phyloP scores from a whole-genome alignment of 768 basidiomycete species.

The Paxillus ammoniavirescens region DNA sequence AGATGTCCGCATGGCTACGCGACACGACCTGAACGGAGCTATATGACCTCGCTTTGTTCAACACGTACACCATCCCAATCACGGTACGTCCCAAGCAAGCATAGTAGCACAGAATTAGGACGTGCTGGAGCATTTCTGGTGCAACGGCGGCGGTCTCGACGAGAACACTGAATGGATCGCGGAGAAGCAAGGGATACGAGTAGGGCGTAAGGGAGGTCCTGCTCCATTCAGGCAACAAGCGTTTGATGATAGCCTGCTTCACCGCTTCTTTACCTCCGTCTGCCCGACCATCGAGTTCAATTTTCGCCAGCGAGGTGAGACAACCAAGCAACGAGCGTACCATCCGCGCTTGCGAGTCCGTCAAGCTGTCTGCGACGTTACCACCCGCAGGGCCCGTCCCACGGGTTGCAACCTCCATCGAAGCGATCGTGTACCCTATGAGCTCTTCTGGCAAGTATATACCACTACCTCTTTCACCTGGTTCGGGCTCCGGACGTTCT shows the following conservation, averaged over 20 bases:
- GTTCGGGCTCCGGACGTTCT: conserved; percentile 70
- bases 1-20: conserved; percentile 66
- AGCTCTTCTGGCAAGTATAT: conserved; percentile 92
- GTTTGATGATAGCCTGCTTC: conserved; percentile 84
- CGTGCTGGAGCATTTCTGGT: conserved; percentile 86
- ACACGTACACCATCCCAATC: conserved; percentile 79
- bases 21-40: conserved; percentile 42
- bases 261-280: conserved; percentile 79
- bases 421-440: conserved; percentile 81
- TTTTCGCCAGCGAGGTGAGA: conserved; percentile 59
- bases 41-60: conserved; percentile 68
- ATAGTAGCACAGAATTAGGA: conserved; percentile 88
- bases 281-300: conserved; percentile 67
- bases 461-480: conserved; percentile 74
- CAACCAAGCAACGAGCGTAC: conserved; percentile 74
- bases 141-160: conserved; percentile 89
- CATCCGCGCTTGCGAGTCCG: conserved; percentile 75
- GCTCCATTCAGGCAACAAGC: conserved; percentile 90
- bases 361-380: conserved; percentile 59
- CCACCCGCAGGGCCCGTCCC: conserved; percentile 51
- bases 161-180: conserved; percentile 88
- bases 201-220: conserved; percentile 79
- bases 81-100: conserved; percentile 84
- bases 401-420: conserved; percentile 78
- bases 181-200: conserved; percentile 80